phyloP scores from a whole-genome alignment of 1,284 basidiomycete genomes.

The Boletus austroedulis region DNA sequence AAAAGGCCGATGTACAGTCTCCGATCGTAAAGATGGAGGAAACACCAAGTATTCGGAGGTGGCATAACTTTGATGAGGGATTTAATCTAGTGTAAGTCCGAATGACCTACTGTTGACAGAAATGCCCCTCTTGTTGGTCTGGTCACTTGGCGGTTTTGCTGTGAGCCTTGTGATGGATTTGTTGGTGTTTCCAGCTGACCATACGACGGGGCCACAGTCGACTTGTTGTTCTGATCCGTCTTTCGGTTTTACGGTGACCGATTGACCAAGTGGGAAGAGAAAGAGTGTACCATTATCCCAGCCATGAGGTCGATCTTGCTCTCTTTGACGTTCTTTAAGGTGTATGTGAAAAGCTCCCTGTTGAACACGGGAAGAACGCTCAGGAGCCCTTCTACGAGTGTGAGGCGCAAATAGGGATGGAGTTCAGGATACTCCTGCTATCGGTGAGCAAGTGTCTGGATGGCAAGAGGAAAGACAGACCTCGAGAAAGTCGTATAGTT shows the following conservation, averaged over 20 bases:
- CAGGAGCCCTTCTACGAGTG: conserved; percentile 73
- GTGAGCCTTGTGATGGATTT: conserved; percentile 84
- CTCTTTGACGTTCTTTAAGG: conserved; percentile 93
- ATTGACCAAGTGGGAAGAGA: conserved; percentile 16
- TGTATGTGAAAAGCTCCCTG: conserved; percentile 94
- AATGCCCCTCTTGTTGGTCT: conserved; percentile 87
- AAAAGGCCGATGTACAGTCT: too few species aligned
- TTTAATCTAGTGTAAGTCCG: neutral
- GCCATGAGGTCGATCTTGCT: conserved; percentile 95
- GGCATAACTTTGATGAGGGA: conserved; percentile 41
- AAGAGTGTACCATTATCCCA: conserved; percentile 74
- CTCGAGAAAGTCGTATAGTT: conserved; percentile 88
- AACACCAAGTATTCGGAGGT: conserved; percentile 63
- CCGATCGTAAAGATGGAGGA: conserved; percentile 38
- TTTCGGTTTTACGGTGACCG: conserved; percentile 85
- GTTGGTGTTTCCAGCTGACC: conserved; percentile 92
- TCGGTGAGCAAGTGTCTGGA: conserved; percentile 20
- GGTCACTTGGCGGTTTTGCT: conserved; percentile 71
- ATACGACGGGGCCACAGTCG: conserved; percentile 87
- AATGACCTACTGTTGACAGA: conserved; percentile 68
- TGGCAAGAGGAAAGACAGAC: conserved; percentile 32
- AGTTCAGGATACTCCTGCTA: conserved; percentile 93
- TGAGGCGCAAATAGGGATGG: conserved; percentile 72
- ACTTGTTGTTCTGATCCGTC: conserved; percentile 84
- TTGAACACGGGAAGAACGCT: conserved; percentile 96